phyloP scores from a whole-genome alignment of 2,329 filamentous ascomycete species.

The Alternaria rosae region DNA sequence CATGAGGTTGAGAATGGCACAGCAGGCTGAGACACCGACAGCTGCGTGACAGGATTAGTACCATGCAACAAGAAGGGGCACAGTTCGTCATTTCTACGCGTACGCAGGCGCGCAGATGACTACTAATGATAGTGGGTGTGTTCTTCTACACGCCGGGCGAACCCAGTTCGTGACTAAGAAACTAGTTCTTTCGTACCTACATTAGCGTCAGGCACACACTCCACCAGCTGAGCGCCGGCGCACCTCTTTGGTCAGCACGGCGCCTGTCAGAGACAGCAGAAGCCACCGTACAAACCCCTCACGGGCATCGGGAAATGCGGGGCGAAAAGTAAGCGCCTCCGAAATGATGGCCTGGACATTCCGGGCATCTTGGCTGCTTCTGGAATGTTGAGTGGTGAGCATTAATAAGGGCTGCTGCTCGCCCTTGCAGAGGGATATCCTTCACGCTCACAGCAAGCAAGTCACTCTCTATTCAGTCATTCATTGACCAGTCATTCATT shows the following conservation, averaged over 20 bases:
- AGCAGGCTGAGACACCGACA: conserved; percentile 4
- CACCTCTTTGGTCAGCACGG: conserved; percentile 1
- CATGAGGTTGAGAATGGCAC: background rate
- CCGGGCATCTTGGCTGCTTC: background rate
- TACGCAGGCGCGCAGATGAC: background rate
- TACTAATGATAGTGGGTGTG: background rate
- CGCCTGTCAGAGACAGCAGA: conserved; percentile 14
- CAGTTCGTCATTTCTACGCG: background rate
- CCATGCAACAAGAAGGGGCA: background rate
- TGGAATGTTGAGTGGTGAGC: background rate
- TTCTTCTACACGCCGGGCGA: conserved; percentile 5
- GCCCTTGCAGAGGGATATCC: conserved; percentile 8
- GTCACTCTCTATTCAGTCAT: conserved; percentile 35
- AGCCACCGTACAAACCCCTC: conserved; percentile 12
- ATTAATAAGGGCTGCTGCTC: conserved; percentile 26
- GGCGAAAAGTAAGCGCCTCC: conserved; percentile 13
- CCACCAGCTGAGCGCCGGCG: conserved; percentile 14
- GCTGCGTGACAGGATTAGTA: conserved; percentile 2
- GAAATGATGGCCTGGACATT: conserved; percentile 11
- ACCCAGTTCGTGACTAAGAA: conserved; percentile 6
- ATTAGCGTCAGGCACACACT: conserved; percentile 25
- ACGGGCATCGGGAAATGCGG: conserved; percentile 17
- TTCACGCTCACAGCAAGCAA: conserved; percentile 19
- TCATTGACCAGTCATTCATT: conserved; percentile 36
- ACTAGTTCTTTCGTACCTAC: conserved; percentile 24